A percentile compares a stretch with the other conserved stretches of the same genome.
Conservation (phyloP, 306 rosid genomes). For the Prunus davidiana region DNA sequence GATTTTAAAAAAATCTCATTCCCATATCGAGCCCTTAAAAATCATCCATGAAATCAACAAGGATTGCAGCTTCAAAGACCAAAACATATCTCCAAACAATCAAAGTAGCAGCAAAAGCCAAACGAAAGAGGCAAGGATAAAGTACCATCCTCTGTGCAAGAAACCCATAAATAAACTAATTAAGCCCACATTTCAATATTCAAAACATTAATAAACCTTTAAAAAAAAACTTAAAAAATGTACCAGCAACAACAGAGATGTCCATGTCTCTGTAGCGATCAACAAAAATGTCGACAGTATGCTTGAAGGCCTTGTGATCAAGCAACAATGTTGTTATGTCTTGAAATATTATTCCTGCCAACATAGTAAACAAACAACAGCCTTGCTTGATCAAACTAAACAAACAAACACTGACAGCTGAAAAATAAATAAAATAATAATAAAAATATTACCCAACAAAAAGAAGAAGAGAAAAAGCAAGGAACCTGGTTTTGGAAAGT, state of each 20-base stretch:
- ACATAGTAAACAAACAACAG: background rate
- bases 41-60: background rate
- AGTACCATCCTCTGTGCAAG: background rate
- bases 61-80: background rate
- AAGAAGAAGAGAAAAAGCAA: background rate
- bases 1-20: too few relatives aligned
- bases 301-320: constrained; percentile 93
- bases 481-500: constrained; percentile 85
- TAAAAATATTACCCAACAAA: background rate
- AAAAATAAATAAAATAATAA: background rate
- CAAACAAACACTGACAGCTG: constrained; percentile 6
- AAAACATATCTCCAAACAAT: background rate
- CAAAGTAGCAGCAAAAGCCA: background rate
- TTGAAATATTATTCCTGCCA: constrained; percentile 94
- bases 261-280: constrained; percentile 98
- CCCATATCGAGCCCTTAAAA: background rate
- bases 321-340: constrained; percentile 97
- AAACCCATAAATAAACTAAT: background rate
- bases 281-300: constrained; percentile 93
- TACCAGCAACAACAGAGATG: constrained; percentile 97
- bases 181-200: constrained; percentile 9
- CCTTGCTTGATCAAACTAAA: constrained; percentile 20
- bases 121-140: too few relatives aligned
- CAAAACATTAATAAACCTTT: background rate
- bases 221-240: background rate